Evolutionary conservation across 2,329 filamentous ascomycete genomes (phyloP).

Genomic region (Exophiala xenobiotica): DNA sequence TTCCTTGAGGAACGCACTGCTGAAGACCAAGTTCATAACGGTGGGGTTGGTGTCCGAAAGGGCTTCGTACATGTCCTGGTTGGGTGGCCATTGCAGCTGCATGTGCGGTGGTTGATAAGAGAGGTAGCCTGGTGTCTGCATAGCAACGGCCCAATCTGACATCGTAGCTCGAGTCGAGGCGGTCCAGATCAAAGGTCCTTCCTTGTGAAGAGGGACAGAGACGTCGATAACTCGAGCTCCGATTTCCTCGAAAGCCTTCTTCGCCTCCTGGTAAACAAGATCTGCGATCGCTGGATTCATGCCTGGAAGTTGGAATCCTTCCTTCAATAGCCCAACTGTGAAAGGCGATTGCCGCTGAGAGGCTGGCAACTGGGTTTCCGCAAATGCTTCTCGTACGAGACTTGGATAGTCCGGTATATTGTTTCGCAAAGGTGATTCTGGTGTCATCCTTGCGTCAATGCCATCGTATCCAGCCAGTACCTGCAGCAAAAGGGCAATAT

Average conservation of each 20-base stretch:
- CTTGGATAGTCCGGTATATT: slow-evolving; percentile 39
- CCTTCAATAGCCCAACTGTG: slow-evolving; percentile 45
- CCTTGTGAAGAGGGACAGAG: slow-evolving; percentile 47
- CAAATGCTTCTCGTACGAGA: background rate
- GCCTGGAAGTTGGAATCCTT: slow-evolving; percentile 46
- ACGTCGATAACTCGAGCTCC: slow-evolving; percentile 47
- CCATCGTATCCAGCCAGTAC: slow-evolving; percentile 48
- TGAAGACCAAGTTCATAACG: slow-evolving; percentile 45
- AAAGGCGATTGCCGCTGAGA: background rate
- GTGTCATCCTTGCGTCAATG: slow-evolving; percentile 44
- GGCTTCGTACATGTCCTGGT: slow-evolving; percentile 44
- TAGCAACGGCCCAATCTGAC: slow-evolving; percentile 32
- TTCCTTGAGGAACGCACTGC: slow-evolving; percentile 33
- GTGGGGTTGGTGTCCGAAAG: slow-evolving; percentile 46
- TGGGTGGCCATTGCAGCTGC: slow-evolving; percentile 33
- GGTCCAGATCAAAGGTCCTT: slow-evolving; percentile 50
- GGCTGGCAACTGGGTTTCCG: background rate
- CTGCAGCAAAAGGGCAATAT: slow-evolving; percentile 43
- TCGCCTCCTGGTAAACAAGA: slow-evolving; percentile 38
- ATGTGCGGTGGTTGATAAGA: slow-evolving; percentile 34
- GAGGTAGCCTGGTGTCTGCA: slow-evolving; percentile 33
- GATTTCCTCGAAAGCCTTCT: slow-evolving; percentile 37
- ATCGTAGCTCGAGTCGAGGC: slow-evolving; percentile 37
- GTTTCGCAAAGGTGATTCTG: slow-evolving; percentile 27
- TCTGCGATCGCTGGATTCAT: slow-evolving; percentile 42